Evolutionary conservation across 139 green algal species (phyloP).

Genomic region (Eudorina sp.): DNA sequence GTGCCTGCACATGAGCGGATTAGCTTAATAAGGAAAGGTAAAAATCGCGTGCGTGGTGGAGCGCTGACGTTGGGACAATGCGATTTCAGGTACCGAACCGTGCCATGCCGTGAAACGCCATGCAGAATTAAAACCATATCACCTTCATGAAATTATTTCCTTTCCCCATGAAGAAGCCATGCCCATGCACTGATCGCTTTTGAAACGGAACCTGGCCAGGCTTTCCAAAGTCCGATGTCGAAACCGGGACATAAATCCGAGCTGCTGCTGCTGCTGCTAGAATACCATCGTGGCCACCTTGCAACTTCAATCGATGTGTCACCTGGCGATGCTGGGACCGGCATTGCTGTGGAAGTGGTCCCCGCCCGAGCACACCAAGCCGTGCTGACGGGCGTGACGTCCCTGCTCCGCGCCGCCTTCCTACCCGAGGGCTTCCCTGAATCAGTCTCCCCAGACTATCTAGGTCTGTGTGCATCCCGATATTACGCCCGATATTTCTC

Average conservation of each 20-base stretch:
- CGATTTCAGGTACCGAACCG: not conserved
- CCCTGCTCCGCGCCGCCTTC: constrained; percentile 58
- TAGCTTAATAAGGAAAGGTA: no score
- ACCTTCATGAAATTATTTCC: no score
- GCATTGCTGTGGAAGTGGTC: not conserved
- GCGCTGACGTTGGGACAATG: not conserved
- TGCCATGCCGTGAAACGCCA: not conserved
- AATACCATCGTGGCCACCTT: constrained; percentile 26
- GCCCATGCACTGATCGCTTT: no score
- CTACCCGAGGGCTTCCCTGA: constrained; percentile 73
- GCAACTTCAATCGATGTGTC: not conserved
- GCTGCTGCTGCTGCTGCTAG: not conserved
- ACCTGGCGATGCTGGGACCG: not conserved
- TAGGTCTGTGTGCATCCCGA: constrained; percentile 7
- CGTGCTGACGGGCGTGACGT: not conserved
- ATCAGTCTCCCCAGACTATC: constrained; percentile 72
- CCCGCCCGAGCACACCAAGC: not conserved
- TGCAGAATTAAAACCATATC: not conserved
- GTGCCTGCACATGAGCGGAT: no score
- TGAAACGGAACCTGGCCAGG: no score
- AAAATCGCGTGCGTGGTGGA: not conserved
- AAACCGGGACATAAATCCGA: not conserved
- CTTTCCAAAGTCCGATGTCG: not conserved
- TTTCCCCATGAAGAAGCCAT: no score
- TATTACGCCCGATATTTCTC: no score